These are phyloP conservation scores for Inonotus hispidus DNA, from an alignment of 1,284 basidiomycete genomes.

Conservation along the genomic window DNA sequence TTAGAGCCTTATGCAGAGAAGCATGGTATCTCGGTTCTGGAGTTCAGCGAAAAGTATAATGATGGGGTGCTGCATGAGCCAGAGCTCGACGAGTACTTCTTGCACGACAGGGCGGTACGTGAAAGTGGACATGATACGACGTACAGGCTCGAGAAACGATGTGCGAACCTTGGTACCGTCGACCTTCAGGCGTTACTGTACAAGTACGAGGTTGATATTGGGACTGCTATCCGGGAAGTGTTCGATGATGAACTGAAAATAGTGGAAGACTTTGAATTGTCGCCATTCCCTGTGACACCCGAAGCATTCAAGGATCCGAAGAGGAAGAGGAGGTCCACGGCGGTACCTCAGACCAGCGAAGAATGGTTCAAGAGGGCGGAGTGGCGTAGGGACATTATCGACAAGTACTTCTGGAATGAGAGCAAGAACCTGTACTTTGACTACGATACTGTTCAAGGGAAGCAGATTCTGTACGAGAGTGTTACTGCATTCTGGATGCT, in stretches of 20 bases:
- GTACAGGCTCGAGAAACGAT: conserved; percentile 94
- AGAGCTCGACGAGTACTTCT: conserved; percentile 92
- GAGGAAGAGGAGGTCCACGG: conserved; percentile 62
- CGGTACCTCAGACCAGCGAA: conserved; percentile 62
- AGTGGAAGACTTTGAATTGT: conserved; percentile 86
- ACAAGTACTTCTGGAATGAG: conserved; percentile 97
- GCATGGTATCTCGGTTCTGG: conserved; percentile 91
- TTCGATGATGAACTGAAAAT: conserved; percentile 90
- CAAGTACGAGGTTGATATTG: conserved; percentile 96
- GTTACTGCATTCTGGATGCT: conserved; percentile 95
- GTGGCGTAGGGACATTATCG: conserved; percentile 78
- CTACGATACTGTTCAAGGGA: conserved; percentile 88
- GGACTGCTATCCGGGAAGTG: conserved; percentile 88
- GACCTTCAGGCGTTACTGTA: conserved; percentile 87
- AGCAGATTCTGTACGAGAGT: conserved; percentile 92
- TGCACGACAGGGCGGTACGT: conserved; percentile 93
- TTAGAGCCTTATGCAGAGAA: conserved; percentile 93
- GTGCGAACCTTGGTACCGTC: conserved; percentile 94
- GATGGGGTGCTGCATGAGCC: conserved; percentile 82
- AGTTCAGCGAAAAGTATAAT: conserved; percentile 97
- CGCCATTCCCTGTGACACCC: conserved; percentile 86
- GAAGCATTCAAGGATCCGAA: conserved; percentile 63
- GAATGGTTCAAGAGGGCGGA: conserved; percentile 92
- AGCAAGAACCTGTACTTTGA: conserved; percentile 94
- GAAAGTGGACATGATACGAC: conserved; percentile 97